phyloP scores from a whole-genome alignment of 331 rosid genomes.

The Quercus lobata region DNA sequence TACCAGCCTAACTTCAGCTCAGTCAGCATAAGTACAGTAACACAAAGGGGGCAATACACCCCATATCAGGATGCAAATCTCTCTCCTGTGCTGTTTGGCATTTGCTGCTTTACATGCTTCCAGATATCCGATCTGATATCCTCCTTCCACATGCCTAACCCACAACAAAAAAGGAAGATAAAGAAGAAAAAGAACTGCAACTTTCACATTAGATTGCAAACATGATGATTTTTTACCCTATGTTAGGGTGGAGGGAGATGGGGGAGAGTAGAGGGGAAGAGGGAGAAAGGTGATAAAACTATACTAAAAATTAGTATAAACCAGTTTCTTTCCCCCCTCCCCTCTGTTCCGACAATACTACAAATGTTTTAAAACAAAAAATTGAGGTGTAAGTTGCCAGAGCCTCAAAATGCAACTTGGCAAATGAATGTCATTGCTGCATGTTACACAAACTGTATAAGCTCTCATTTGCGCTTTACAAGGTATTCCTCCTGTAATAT shows the following conservation, averaged over 20 bases:
- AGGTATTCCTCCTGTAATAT: conserved; percentile 27
- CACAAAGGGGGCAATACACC: too few relatives aligned
- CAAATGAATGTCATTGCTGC: conserved; percentile 16
- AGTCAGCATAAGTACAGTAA: not conserved
- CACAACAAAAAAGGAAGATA: not conserved
- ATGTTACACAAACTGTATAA: conserved; percentile 21
- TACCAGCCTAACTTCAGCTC: too few relatives aligned
- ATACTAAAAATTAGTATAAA: not conserved
- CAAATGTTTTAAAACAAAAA: conserved; percentile 6
- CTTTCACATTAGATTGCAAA: too few relatives aligned
- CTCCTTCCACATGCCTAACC: not conserved
- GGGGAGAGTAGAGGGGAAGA: too few relatives aligned
- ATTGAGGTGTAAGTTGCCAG: conserved; percentile 15
- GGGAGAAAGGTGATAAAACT: too few relatives aligned
- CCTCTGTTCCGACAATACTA: not conserved
- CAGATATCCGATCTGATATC: not conserved
- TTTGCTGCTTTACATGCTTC: not conserved
- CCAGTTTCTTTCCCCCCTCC: too few relatives aligned
- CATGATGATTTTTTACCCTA: not conserved
- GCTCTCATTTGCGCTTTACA: conserved; percentile 24
- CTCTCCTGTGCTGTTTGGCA: not conserved
- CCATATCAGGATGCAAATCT: not conserved
- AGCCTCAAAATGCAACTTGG: conserved; percentile 17
- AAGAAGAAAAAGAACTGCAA: not conserved
- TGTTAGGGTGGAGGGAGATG: too few relatives aligned